Evolutionary conservation across 495 filamentous ascomycete species (phyloP).

Genomic region (Penicillium fimorum): DNA sequence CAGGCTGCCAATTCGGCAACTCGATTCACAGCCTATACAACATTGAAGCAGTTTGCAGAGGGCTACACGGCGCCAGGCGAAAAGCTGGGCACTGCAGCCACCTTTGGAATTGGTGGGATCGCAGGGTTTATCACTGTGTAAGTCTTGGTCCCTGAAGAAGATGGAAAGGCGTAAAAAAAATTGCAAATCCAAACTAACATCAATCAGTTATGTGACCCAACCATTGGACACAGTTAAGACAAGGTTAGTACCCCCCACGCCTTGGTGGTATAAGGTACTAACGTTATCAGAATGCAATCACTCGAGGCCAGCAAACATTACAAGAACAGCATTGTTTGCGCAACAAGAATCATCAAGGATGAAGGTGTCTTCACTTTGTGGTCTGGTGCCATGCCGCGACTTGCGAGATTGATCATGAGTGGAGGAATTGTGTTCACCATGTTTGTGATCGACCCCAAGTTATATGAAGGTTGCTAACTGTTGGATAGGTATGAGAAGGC

Average conservation of each 20-base stretch:
- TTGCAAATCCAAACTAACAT: background rate
- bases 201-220: slow-evolving; percentile 64
- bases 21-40: slow-evolving; percentile 86
- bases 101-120: slow-evolving; percentile 86
- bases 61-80: slow-evolving; percentile 91
- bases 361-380: slow-evolving; percentile 91
- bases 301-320: slow-evolving; percentile 82
- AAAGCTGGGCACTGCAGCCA: slow-evolving; percentile 84
- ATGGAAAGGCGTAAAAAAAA: background rate
- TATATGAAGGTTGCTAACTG: slow-evolving; percentile 15
- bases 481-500: slow-evolving; percentile 83
- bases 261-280: slow-evolving; percentile 8
- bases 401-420: slow-evolving; percentile 81
- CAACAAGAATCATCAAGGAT: slow-evolving; percentile 76
- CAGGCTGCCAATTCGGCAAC: slow-evolving; percentile 93
- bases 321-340: slow-evolving; percentile 86
- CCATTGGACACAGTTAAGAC: slow-evolving; percentile 96
- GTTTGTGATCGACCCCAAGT: slow-evolving; percentile 43
- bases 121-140: slow-evolving; percentile 94
- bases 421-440: slow-evolving; percentile 98
- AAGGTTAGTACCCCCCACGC: slow-evolving; percentile 41
- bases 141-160: slow-evolving; percentile 28
- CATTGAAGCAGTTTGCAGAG: slow-evolving; percentile 85
- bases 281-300: slow-evolving; percentile 77
- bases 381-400: slow-evolving; percentile 84